Percentiles rank a stretch among this genome's conserved stretches.
Evolutionary conservation across 2,329 filamentous ascomycete species (phyloP).

Genomic region (Colletotrichum kahawae): DNA sequence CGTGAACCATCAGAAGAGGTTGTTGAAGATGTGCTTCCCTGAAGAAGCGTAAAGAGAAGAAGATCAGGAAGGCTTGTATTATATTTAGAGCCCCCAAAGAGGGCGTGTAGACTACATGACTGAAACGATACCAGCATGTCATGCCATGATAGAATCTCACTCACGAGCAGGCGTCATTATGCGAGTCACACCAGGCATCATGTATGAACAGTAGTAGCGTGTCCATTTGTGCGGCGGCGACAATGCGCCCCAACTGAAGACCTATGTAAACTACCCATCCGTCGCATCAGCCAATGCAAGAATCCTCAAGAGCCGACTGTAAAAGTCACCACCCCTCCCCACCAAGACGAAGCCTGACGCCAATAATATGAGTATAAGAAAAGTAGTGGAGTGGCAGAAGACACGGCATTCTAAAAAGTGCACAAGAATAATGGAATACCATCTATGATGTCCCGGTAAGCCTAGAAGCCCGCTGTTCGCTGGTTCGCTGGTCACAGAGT

Average conservation of each 20-base stretch:
- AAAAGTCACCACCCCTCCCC: neutral
- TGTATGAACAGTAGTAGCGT: neutral
- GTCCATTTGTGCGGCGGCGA: conserved; percentile 17
- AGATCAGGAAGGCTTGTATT: neutral
- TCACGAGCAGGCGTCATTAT: neutral
- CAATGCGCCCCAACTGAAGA: neutral
- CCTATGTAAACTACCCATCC: conserved; percentile 17
- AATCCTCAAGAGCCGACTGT: conserved; percentile 8
- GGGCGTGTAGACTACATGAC: neutral
- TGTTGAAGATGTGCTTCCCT: conserved; percentile 28
- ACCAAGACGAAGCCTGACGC: conserved; percentile 18
- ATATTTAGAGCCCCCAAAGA: neutral
- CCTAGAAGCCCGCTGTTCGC: neutral
- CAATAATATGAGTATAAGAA: conserved; percentile 10
- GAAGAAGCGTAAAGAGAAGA: neutral
- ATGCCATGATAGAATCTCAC: neutral
- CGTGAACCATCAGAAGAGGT: conserved; percentile 47
- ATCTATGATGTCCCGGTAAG: neutral
- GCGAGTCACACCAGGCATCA: neutral
- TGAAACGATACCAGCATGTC: neutral
- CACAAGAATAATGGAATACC: conserved; percentile 4
- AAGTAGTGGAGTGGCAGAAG: neutral
- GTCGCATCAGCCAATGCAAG: conserved; percentile 12
- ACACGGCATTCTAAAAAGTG: conserved; percentile 7
- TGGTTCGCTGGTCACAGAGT: neutral